Evolutionary conservation across 202 grass and related monocot species (phyloP).

Genomic region (Zoysia matrella): DNA sequence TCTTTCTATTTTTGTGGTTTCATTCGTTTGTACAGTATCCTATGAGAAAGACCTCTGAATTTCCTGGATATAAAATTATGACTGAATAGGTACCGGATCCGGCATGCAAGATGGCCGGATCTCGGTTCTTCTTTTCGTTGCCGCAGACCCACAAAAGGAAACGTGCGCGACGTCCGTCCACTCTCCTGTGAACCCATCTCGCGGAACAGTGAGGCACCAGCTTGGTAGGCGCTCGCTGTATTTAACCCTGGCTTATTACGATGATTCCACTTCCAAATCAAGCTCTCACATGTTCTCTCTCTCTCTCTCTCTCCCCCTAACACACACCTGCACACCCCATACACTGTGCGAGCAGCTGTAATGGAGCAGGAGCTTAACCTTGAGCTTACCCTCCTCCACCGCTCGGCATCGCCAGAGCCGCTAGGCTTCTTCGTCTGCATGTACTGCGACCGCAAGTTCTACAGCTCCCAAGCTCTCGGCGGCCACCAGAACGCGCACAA

Average conservation of each 20-base stretch:
- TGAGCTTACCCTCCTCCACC: conserved; percentile 40
- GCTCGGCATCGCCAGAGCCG: conserved; percentile 40
- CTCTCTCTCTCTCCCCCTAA: not conserved
- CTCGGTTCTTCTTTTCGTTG: not conserved
- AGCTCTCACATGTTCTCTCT: not conserved
- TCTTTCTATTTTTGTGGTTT: not conserved
- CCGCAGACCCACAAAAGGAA: conserved; percentile 21
- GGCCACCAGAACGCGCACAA: conserved; percentile 75
- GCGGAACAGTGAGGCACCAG: conserved; percentile 14
- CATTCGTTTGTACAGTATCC: not conserved
- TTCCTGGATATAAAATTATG: not conserved
- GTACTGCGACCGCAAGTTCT: conserved; percentile 74
- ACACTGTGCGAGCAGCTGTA: not conserved
- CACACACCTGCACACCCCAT: not conserved
- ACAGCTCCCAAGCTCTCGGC: conserved; percentile 74
- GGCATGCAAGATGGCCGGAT: not conserved
- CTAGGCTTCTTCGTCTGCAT: conserved; percentile 63
- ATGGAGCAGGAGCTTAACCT: conserved; percentile 56
- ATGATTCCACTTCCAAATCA: conserved; percentile 29
- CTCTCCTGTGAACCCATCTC: conserved; percentile 5
- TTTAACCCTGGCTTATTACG: conserved; percentile 29
- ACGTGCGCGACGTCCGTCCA: not conserved
- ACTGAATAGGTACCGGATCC: not conserved
- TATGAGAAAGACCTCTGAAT: conserved; percentile 5
- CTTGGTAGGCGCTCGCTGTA: not conserved